phyloP scores from a whole-genome alignment of 2,329 filamentous ascomycete species.

The Aciculosporium take region DNA sequence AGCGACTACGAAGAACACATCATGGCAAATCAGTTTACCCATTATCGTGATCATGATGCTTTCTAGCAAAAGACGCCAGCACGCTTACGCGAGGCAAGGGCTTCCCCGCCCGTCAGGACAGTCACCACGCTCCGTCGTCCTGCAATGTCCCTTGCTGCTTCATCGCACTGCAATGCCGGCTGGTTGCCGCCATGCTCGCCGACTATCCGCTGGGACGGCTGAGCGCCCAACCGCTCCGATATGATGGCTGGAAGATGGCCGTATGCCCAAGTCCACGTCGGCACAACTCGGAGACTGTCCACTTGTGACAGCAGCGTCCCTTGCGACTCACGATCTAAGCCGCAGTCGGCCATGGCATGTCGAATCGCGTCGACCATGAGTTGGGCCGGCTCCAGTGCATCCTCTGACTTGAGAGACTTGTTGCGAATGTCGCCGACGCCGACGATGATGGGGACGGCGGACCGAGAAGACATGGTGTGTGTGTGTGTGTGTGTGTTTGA shows the following conservation, averaged over 20 bases:
- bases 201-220: conserved; percentile 32
- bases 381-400: conserved; percentile 43
- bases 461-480: background rate
- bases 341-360: conserved; percentile 35
- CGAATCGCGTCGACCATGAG: conserved; percentile 44
- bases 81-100: conserved; percentile 39
- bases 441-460: conserved; percentile 37
- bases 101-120: conserved; percentile 49
- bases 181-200: conserved; percentile 50
- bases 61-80: too few relatives aligned
- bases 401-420: conserved; percentile 26
- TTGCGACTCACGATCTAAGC: conserved; percentile 10
- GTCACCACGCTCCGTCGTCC: conserved; percentile 39
- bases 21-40: too few relatives aligned
- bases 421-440: conserved; percentile 51
- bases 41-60: too few relatives aligned
- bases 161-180: conserved; percentile 47
- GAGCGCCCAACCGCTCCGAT: conserved; percentile 31
- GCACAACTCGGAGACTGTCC: conserved; percentile 45
- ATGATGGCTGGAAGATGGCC: conserved; percentile 41
- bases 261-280: conserved; percentile 54
- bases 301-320: conserved; percentile 18
- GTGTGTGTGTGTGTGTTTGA: too few relatives aligned
- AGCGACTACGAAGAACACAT: conserved; percentile 10
- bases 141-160: conserved; percentile 43